Evolutionary conservation across 768 basidiomycete species (phyloP).

Genomic region (Nidularia pulvinata): DNA sequence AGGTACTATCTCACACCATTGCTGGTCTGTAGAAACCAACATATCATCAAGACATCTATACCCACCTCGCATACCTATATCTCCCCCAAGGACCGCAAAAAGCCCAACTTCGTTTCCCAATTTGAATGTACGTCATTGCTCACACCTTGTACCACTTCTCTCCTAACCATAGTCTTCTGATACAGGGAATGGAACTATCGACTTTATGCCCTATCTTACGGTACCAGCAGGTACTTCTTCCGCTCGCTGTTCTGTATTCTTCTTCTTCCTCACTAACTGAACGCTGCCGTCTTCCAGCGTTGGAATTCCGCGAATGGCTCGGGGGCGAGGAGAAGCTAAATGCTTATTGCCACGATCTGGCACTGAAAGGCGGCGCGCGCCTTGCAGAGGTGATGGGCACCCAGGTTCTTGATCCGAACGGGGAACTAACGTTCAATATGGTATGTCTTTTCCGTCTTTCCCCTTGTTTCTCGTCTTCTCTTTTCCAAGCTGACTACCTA

Average conservation of each 20-base stretch:
- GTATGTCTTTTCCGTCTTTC: constrained; percentile 29
- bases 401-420: constrained; percentile 56
- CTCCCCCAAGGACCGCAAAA: constrained; percentile 33
- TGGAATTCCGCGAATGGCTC: constrained; percentile 77
- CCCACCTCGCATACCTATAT: constrained; percentile 54
- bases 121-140: constrained; percentile 38
- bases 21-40: constrained; percentile 50
- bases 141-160: neutral
- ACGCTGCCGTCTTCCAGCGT: constrained; percentile 36
- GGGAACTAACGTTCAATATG: constrained; percentile 75
- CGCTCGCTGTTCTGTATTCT: no score
- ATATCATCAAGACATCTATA: constrained; percentile 57
- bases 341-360: constrained; percentile 72
- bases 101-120: constrained; percentile 38
- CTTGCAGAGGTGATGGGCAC: constrained; percentile 71
- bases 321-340: constrained; percentile 84
- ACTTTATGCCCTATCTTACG: constrained; percentile 47
- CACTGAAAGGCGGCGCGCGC: constrained; percentile 61
- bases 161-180: neutral
- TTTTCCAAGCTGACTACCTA: neutral
- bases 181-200: constrained; percentile 57
- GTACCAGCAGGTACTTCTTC: constrained; percentile 38
- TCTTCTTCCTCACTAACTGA: neutral
- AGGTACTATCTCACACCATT: neutral
- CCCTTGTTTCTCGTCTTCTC: neutral